A percentile compares a stretch with the other conserved stretches of the same genome.
phyloP scores from a whole-genome alignment of 768 basidiomycete genomes.

The Cubamyces sp. region DNA sequence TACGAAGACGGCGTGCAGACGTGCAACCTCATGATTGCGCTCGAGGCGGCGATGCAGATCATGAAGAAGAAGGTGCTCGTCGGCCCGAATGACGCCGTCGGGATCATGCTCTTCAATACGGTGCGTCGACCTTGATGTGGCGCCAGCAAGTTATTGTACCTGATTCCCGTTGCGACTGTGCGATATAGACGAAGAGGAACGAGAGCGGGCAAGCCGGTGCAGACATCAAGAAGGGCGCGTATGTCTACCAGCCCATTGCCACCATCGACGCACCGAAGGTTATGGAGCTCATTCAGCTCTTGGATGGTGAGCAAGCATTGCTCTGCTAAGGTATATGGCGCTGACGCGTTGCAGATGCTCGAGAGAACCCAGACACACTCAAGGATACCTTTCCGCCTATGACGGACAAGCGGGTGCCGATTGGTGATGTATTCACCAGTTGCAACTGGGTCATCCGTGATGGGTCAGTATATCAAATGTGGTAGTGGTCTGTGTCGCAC shows the following conservation, averaged over 20 bases:
- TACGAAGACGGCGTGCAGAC: slow-evolving; percentile 65
- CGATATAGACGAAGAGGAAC: slow-evolving; percentile 39
- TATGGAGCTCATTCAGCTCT: slow-evolving; percentile 72
- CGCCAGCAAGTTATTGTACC: not conserved
- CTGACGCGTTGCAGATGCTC: slow-evolving; percentile 51
- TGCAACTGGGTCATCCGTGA: slow-evolving; percentile 91
- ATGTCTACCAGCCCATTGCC: slow-evolving; percentile 74
- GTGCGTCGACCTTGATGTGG: slow-evolving; percentile 48
- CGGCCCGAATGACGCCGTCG: slow-evolving; percentile 88
- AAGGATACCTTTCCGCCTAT: slow-evolving; percentile 67
- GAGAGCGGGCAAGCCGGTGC: slow-evolving; percentile 44
- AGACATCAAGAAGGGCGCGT: slow-evolving; percentile 71
- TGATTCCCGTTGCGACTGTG: not conserved
- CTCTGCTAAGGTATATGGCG: not conserved
- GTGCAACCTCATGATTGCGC: slow-evolving; percentile 76
- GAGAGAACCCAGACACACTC: slow-evolving; percentile 63
- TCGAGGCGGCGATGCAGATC: slow-evolving; percentile 84
- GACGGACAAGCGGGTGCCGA: slow-evolving; percentile 60
- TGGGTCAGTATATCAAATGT: slow-evolving; percentile 53
- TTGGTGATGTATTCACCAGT: slow-evolving; percentile 89
- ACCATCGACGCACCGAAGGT: slow-evolving; percentile 83
- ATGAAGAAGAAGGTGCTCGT: slow-evolving; percentile 89
- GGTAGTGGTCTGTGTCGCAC: not conserved
- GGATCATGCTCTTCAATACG: slow-evolving; percentile 91
- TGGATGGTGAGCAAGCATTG: slow-evolving; percentile 62